phyloP scores from a whole-genome alignment of 306 rosid genomes.

The Dalbergia oliveri region DNA sequence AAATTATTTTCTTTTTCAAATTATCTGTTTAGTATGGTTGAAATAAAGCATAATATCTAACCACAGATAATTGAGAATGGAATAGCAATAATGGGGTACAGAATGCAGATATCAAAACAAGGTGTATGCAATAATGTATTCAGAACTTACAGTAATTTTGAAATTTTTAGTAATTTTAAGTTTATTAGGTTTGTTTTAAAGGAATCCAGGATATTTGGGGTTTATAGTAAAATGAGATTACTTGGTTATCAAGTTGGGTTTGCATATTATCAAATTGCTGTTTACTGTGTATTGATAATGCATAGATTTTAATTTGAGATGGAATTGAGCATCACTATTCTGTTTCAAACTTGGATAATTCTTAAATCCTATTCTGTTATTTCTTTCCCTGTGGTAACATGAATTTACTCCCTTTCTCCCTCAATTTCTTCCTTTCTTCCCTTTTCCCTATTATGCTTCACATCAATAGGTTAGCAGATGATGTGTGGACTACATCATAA shows the following conservation, averaged over 20 bases:
- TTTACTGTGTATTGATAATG: not conserved
- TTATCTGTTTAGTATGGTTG: not conserved
- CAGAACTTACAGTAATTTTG: constrained; percentile 6
- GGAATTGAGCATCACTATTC: constrained; percentile 21
- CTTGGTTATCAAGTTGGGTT: not conserved
- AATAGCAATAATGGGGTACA: not conserved
- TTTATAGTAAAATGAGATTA: not conserved
- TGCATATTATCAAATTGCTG: not conserved
- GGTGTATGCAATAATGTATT: not conserved
- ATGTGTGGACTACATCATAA: constrained; percentile 8
- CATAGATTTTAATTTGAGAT: not conserved
- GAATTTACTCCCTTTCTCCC: constrained; percentile 13
- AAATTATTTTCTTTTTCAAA: constrained; percentile 13
- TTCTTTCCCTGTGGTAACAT: not conserved
- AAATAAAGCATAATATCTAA: constrained; percentile 16
- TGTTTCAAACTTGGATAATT: constrained; percentile 13
- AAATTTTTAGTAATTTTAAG: not conserved
- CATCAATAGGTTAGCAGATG: constrained; percentile 23
- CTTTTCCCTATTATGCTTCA: not conserved
- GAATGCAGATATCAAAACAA: not conserved
- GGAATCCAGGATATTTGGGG: not conserved
- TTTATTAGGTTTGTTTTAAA: not conserved
- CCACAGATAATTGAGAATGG: not conserved
- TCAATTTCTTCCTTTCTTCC: not conserved
- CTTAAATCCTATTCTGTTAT: constrained; percentile 10